These are phyloP conservation scores for Colletotrichum sp. DNA, from an alignment of 2,329 filamentous ascomycete species.

Conservation along the genomic window DNA sequence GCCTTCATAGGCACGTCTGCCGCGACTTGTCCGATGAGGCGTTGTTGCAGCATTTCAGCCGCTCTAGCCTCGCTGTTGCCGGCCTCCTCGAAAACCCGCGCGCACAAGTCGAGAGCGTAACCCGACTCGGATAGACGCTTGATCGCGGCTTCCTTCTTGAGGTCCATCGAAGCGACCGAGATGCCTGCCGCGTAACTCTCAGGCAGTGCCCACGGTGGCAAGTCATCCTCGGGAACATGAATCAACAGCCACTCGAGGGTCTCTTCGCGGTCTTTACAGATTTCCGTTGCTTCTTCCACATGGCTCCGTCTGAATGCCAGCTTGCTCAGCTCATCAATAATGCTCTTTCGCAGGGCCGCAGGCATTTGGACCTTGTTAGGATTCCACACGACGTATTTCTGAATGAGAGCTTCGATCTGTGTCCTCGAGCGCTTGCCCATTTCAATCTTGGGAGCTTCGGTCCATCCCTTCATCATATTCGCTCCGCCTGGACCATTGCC, in stretches of 20 bases:
- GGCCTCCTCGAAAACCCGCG: constrained; percentile 73
- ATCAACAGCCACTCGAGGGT: constrained; percentile 95
- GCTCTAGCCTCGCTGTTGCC: constrained; percentile 76
- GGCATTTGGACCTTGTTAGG: constrained; percentile 73
- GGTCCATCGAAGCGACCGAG: constrained; percentile 79
- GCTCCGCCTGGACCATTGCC: constrained; percentile 47
- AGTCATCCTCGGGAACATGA: constrained; percentile 94
- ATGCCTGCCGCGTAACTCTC: constrained; percentile 92
- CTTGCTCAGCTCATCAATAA: constrained; percentile 75
- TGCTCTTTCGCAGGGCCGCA: constrained; percentile 55
- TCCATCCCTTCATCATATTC: constrained; percentile 76
- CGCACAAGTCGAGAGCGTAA: constrained; percentile 84
- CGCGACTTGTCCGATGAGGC: constrained; percentile 15
- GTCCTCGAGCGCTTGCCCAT: constrained; percentile 83
- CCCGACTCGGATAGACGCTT: constrained; percentile 82
- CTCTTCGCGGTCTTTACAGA: constrained; percentile 92
- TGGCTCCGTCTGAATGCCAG: constrained; percentile 90
- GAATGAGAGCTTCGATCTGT: constrained; percentile 79
- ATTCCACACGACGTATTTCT: constrained; percentile 85
- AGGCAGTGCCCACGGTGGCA: constrained; percentile 91
- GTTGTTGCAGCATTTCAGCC: constrained; percentile 77
- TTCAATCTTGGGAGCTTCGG: constrained; percentile 85
- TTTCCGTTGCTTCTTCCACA: constrained; percentile 82
- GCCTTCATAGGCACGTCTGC: constrained; percentile 12
- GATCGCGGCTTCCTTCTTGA: constrained; percentile 81